Evolutionary conservation across 495 filamentous ascomycete species (phyloP).

Genomic region (Hypoxylon subgilvum): DNA sequence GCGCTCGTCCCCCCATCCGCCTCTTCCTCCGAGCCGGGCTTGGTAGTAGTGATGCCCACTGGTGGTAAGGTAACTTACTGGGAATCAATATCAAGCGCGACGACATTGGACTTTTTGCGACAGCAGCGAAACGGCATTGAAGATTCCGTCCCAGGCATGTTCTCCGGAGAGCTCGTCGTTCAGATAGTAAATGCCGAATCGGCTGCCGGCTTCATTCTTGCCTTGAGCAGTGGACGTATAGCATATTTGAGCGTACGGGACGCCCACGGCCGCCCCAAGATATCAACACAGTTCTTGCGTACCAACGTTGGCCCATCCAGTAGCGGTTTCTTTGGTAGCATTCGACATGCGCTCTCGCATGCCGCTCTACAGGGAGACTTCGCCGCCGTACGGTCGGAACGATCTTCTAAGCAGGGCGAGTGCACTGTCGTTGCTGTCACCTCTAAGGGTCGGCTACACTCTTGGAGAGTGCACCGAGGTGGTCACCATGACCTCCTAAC

Average conservation of each 20-base stretch:
- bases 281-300: constrained; percentile 75
- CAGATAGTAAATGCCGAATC: constrained; percentile 79
- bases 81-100: constrained; percentile 88
- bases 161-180: constrained; percentile 76
- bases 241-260: constrained; percentile 86
- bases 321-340: constrained; percentile 73
- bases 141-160: constrained; percentile 70
- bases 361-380: constrained; percentile 73
- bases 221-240: constrained; percentile 81
- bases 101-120: constrained; percentile 73
- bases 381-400: constrained; percentile 73
- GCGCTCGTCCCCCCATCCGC: constrained; percentile 75
- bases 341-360: constrained; percentile 72
- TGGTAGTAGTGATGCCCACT: constrained; percentile 81
- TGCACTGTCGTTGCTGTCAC: constrained; percentile 81
- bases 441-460: constrained; percentile 72
- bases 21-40: constrained; percentile 75
- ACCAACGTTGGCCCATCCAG: constrained; percentile 57
- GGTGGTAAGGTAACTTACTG: constrained; percentile 89
- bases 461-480: constrained; percentile 86
- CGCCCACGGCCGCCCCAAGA: constrained; percentile 78
- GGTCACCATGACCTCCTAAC: constrained; percentile 66
- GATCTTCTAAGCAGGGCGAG: constrained; percentile 75
- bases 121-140: constrained; percentile 81
- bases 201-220: constrained; percentile 81